phyloP scores from a whole-genome alignment of 768 basidiomycete species.

The Suillus tomentosus region DNA sequence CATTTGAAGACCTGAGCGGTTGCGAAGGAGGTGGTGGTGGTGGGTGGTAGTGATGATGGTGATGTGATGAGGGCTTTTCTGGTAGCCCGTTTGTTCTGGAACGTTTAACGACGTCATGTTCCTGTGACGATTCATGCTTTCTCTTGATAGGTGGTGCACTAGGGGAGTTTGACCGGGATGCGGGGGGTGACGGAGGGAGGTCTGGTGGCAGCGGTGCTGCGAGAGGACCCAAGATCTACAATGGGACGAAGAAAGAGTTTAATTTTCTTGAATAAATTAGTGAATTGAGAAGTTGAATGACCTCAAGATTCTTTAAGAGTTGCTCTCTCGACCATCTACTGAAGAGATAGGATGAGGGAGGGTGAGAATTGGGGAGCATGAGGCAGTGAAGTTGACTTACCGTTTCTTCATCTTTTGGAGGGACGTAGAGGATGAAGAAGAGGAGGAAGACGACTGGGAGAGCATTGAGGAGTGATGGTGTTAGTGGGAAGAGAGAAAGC shows the following conservation, averaged over 20 bases:
- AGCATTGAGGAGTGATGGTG: constrained; percentile 38
- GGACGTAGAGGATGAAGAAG: constrained; percentile 27
- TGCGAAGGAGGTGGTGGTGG: constrained; percentile 24
- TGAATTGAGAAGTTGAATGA: constrained; percentile 17
- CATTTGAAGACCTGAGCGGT: constrained; percentile 25
- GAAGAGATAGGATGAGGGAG: constrained; percentile 29
- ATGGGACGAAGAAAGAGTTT: constrained; percentile 3
- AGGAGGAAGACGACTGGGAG: constrained; percentile 27
- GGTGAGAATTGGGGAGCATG: constrained; percentile 16
- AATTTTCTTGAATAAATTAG: constrained; percentile 12
- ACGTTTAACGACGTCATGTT: constrained; percentile 33
- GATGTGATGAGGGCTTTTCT: constrained; percentile 30
- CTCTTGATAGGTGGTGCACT: constrained; percentile 39
- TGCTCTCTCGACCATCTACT: constrained; percentile 39
- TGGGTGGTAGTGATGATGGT: constrained; percentile 30
- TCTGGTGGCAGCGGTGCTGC: constrained; percentile 44
- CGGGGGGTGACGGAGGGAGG: constrained; percentile 47
- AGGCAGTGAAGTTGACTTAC: constrained; percentile 27
- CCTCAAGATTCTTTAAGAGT: constrained; percentile 44
- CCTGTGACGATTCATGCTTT: constrained; percentile 33
- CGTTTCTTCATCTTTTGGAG: constrained; percentile 34
- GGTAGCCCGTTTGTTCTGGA: constrained; percentile 29
- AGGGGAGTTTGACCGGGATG: constrained; percentile 46
- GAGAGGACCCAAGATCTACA: constrained; percentile 44
- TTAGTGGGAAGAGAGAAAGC: constrained; percentile 41